Evolutionary conservation across 2,329 filamentous ascomycete species (phyloP).

Genomic region (Paradendryphiella salina): DNA sequence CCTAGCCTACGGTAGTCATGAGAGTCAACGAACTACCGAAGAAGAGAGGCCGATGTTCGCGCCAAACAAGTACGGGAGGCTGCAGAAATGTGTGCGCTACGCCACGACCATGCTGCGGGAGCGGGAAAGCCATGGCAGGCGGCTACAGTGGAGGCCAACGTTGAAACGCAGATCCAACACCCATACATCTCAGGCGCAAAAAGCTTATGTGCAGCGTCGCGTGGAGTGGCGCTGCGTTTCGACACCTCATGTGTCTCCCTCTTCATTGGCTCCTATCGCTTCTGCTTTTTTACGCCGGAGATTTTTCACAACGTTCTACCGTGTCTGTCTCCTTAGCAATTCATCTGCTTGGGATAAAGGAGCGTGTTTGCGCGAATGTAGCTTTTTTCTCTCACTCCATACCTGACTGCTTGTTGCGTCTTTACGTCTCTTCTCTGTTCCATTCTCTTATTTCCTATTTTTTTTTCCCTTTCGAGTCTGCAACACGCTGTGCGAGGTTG

Average conservation of each 20-base stretch:
- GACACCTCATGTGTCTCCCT: slow-evolving; percentile 25
- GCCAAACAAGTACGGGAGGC: slow-evolving; percentile 18
- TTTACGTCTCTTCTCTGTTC: slow-evolving; percentile 20
- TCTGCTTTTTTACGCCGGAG: slow-evolving; percentile 29
- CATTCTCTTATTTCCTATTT: slow-evolving; percentile 17
- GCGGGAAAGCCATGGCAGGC: slow-evolving; percentile 32
- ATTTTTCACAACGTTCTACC: slow-evolving; percentile 22
- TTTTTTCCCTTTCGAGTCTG: slow-evolving; percentile 20
- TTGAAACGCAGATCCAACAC: slow-evolving; percentile 44
- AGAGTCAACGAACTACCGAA: slow-evolving; percentile 15
- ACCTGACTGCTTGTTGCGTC: slow-evolving; percentile 13
- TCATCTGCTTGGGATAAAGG: slow-evolving; percentile 42
- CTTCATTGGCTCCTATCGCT: slow-evolving; percentile 42
- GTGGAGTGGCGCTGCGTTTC: slow-evolving; percentile 44
- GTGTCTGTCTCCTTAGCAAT: slow-evolving; percentile 38
- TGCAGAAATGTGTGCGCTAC: slow-evolving; percentile 31
- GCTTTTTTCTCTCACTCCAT: slow-evolving; percentile 19
- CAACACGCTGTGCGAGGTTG: slow-evolving; percentile 17
- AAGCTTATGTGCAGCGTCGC: slow-evolving; percentile 39
- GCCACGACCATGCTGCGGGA: slow-evolving; percentile 31
- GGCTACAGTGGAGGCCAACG: slow-evolving; percentile 43
- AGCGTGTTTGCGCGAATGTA: slow-evolving; percentile 23
- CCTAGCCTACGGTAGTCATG: slow-evolving; percentile 16
- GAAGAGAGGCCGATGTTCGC: slow-evolving; percentile 11
- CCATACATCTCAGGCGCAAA: slow-evolving; percentile 37